phyloP scores from a whole-genome alignment of 129 eudicot species.

The Saussurea involucrata region DNA sequence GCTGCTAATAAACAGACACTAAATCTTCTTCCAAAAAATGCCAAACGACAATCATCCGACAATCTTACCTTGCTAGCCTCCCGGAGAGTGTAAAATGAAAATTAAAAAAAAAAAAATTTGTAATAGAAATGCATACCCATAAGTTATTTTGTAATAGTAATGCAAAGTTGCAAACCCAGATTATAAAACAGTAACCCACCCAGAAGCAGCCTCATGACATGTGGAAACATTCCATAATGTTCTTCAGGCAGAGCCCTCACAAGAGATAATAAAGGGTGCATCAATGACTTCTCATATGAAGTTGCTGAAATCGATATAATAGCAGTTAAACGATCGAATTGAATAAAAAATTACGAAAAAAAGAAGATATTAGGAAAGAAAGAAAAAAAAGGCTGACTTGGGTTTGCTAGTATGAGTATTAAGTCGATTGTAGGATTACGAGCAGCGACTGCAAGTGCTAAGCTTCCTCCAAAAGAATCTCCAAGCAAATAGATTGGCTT shows the following conservation, averaged over 20 bases:
- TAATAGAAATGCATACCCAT: neutral
- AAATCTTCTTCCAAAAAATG: neutral
- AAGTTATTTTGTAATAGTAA: no score
- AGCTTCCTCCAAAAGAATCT: constrained; percentile 81
- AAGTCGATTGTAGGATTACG: constrained; percentile 74
- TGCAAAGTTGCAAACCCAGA: neutral
- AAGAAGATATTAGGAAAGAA: neutral
- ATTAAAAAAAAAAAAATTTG: neutral
- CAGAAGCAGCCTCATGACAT: constrained; percentile 59
- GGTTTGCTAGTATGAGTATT: constrained; percentile 65
- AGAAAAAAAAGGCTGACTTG: constrained; percentile 41
- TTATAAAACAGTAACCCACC: constrained; percentile 34
- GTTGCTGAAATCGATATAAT: constrained; percentile 60
- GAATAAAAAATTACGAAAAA: neutral
- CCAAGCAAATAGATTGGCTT: constrained; percentile 84
- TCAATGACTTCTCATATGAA: constrained; percentile 66
- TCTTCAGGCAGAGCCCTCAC: constrained; percentile 66
- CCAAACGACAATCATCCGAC: neutral
- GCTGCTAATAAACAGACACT: neutral
- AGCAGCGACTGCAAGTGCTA: constrained; percentile 87
- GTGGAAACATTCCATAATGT: constrained; percentile 60
- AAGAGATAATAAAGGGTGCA: constrained; percentile 63
- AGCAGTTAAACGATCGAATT: constrained; percentile 6
- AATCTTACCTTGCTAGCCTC: neutral
- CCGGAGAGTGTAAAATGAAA: neutral